Evolutionary conservation across 345 rosid species (phyloP).

Genomic region (Salix purpurea): DNA sequence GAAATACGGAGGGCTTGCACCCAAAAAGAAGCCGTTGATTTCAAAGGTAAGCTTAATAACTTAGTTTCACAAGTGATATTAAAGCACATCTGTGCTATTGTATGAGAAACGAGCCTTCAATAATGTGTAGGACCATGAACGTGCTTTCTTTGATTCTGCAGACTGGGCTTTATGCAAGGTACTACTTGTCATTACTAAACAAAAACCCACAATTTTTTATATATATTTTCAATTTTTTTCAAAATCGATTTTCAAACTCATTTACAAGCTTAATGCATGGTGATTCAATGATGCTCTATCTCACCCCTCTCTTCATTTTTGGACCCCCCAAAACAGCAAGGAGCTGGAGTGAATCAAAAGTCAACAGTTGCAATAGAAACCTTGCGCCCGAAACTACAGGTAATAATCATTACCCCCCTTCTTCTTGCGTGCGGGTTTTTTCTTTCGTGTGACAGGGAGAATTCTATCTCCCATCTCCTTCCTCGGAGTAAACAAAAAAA

Average conservation of each 20-base stretch:
- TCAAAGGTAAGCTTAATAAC: conserved; percentile 40
- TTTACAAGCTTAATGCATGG: too few species aligned
- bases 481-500: too few species aligned
- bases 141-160: conserved; percentile 91
- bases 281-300: neutral
- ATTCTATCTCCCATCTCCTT: too few species aligned
- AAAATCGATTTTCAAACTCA: too few species aligned
- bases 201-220: neutral
- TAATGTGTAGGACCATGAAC: conserved; percentile 53
- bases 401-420: neutral
- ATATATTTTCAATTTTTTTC: too few species aligned
- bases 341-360: conserved; percentile 44
- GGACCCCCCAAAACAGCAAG: conserved; percentile 45
- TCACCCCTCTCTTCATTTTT: neutral
- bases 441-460: too few species aligned
- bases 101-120: neutral
- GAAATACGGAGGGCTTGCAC: conserved; percentile 72
- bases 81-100: neutral
- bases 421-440: too few species aligned
- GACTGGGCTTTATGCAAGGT: conserved; percentile 91
- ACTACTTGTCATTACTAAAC: neutral
- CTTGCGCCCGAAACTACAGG: conserved; percentile 69
- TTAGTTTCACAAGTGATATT: neutral
- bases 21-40: conserved; percentile 82
- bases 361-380: conserved; percentile 53